These are phyloP conservation scores for Candida awuae DNA, from an alignment of 805 yeast species.

Conservation along the genomic window DNA sequence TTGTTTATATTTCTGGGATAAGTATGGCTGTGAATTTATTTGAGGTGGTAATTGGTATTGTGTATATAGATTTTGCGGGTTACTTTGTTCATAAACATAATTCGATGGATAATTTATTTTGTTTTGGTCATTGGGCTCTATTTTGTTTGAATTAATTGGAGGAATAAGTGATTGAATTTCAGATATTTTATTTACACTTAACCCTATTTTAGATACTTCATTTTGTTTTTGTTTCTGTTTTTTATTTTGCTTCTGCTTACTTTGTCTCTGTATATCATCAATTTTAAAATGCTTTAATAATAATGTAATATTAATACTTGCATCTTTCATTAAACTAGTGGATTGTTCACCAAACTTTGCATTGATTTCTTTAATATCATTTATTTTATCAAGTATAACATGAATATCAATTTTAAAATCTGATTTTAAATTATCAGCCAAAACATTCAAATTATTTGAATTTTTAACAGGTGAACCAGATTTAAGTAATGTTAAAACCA, in stretches of 20 bases:
- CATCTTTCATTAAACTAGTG: slow-evolving; percentile 27
- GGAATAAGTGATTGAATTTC: too few relatives aligned
- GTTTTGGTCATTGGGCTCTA: too few relatives aligned
- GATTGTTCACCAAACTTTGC: slow-evolving; percentile 11
- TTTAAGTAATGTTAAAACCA: slow-evolving; percentile 25
- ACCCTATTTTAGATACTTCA: too few relatives aligned
- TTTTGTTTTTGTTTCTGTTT: too few relatives aligned
- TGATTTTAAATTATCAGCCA: slow-evolving; percentile 7
- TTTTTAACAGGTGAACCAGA: slow-evolving; percentile 7
- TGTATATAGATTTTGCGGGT: too few relatives aligned
- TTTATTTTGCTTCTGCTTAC: background rate
- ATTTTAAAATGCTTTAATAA: slow-evolving; percentile 17
- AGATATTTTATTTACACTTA: too few relatives aligned
- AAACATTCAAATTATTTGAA: slow-evolving; percentile 5
- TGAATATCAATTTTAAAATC: slow-evolving; percentile 9
- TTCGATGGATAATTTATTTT: too few relatives aligned
- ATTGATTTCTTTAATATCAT: slow-evolving; percentile 14
- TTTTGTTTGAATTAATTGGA: too few relatives aligned
- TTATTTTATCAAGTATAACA: slow-evolving; percentile 13
- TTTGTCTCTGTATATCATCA: background rate
- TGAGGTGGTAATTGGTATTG: too few relatives aligned
- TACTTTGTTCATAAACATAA: too few relatives aligned
- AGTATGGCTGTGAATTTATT: too few relatives aligned
- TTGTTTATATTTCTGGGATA: too few relatives aligned
- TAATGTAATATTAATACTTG: slow-evolving; percentile 27